Conservation (phyloP, 306 rosid genomes). For the Vicia faba region DNA sequence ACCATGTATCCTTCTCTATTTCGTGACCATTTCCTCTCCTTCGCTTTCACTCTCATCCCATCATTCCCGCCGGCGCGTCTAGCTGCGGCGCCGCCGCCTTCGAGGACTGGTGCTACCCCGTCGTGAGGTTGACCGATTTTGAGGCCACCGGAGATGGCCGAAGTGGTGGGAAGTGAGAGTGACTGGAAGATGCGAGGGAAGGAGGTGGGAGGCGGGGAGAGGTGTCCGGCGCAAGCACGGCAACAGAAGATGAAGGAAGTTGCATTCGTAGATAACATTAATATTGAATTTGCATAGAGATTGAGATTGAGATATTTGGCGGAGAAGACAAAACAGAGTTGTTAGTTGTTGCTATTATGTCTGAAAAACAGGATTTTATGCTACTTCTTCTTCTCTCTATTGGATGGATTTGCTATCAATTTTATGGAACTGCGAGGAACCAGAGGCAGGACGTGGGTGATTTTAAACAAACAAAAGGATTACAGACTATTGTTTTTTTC, state of each 20-base stretch:
- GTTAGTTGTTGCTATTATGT: background rate
- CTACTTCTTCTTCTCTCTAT: background rate
- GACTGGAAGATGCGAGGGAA: slow-evolving; percentile 58
- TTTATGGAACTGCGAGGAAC: background rate
- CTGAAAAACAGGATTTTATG: background rate
- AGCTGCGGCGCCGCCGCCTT: slow-evolving; percentile 38
- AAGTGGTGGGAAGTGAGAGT: slow-evolving; percentile 51
- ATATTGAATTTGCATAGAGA: background rate
- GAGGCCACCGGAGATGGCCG: slow-evolving; percentile 47
- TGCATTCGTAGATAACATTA: slow-evolving; percentile 65
- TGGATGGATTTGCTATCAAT: background rate
- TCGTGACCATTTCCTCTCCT: slow-evolving; percentile 78
- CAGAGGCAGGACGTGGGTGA: no score
- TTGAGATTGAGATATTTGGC: background rate
- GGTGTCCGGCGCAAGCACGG: slow-evolving; percentile 60
- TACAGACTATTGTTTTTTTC: no score
- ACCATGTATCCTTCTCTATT: slow-evolving; percentile 71
- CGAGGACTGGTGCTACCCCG: slow-evolving; percentile 45
- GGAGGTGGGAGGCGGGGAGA: slow-evolving; percentile 38
- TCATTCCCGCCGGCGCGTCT: slow-evolving; percentile 45
- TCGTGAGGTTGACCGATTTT: slow-evolving; percentile 51
- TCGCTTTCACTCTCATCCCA: slow-evolving; percentile 61
- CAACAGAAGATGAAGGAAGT: slow-evolving; percentile 50
- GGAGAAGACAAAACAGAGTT: background rate
- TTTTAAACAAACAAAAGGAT: no score